These are phyloP conservation scores for Quercus phellos DNA, from an alignment of 331 rosid genomes.

Conservation along the genomic window DNA sequence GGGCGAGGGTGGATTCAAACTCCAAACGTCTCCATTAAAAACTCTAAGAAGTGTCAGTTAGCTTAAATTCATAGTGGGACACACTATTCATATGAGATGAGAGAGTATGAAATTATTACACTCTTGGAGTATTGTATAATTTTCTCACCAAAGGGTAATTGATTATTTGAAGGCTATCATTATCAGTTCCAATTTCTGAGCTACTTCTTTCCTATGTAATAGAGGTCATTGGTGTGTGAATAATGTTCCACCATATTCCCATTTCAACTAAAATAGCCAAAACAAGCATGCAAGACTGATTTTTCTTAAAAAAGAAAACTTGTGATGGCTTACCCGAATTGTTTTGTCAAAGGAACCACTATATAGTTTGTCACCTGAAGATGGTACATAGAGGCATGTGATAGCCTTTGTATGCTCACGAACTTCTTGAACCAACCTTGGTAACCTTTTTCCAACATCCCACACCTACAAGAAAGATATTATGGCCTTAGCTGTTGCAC, in stretches of 20 bases:
- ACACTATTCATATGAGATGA: no score
- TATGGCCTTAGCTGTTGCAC: not conserved
- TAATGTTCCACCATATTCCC: not conserved
- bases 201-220: no score
- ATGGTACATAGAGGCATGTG: constrained; percentile 51
- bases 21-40: no score
- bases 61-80: no score
- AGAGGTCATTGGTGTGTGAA: no score
- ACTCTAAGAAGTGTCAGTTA: no score
- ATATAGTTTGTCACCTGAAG: constrained; percentile 61
- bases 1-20: no score
- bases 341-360: constrained; percentile 91
- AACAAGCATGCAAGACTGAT: not conserved
- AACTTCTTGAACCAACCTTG: constrained; percentile 71
- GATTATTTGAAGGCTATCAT: no score
- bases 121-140: no score
- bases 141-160: no score
- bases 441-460: constrained; percentile 64
- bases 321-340: constrained; percentile 56
- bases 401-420: constrained; percentile 84
- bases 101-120: no score
- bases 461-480: constrained; percentile 52
- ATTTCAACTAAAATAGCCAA: not conserved
- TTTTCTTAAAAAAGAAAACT: not conserved
- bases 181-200: no score